Conservation (phyloP, 2,329 filamentous ascomycete species). For the Lachnellula occidentalis region DNA sequence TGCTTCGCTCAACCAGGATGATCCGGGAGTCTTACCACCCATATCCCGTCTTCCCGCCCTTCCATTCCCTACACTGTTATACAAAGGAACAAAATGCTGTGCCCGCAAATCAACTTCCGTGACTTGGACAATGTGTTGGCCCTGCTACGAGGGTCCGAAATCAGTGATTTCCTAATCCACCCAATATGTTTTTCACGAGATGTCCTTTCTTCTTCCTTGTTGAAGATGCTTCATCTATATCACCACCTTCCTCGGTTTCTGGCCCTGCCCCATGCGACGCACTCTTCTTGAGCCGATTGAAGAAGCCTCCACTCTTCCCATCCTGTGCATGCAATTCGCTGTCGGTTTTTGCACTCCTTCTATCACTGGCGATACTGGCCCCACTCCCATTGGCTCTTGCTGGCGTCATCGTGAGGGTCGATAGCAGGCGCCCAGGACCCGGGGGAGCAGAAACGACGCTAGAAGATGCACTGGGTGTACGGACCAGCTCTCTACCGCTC, state of each 20-base stretch:
- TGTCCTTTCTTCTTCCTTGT: slow-evolving; percentile 30
- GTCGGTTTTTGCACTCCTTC: slow-evolving; percentile 7
- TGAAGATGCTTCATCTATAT: not conserved
- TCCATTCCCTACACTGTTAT: slow-evolving; percentile 6
- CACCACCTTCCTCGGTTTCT: slow-evolving; percentile 14
- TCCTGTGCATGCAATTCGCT: slow-evolving; percentile 6
- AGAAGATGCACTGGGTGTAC: slow-evolving; percentile 25
- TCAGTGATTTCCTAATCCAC: slow-evolving; percentile 15
- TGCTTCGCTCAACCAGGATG: not conserved
- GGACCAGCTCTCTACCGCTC: slow-evolving; percentile 19
- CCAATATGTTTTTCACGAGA: slow-evolving; percentile 30
- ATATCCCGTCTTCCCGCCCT: not conserved
- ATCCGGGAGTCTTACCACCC: not conserved
- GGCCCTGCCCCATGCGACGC: not conserved
- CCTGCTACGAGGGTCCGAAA: not conserved
- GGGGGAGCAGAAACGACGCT: slow-evolving; percentile 21
- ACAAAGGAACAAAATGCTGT: slow-evolving; percentile 11
- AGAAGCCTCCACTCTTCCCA: slow-evolving; percentile 15
- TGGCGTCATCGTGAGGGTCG: slow-evolving; percentile 27
- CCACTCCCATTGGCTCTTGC: slow-evolving; percentile 10
- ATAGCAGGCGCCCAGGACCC: slow-evolving; percentile 11
- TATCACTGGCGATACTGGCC: slow-evolving; percentile 8
- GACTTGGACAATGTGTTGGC: not conserved
- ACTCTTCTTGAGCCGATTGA: slow-evolving; percentile 23
- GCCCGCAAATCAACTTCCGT: not conserved